Base-by-base conservation (phyloP, 345 rosid species). In the Eutrema heterophyllum region DNA sequence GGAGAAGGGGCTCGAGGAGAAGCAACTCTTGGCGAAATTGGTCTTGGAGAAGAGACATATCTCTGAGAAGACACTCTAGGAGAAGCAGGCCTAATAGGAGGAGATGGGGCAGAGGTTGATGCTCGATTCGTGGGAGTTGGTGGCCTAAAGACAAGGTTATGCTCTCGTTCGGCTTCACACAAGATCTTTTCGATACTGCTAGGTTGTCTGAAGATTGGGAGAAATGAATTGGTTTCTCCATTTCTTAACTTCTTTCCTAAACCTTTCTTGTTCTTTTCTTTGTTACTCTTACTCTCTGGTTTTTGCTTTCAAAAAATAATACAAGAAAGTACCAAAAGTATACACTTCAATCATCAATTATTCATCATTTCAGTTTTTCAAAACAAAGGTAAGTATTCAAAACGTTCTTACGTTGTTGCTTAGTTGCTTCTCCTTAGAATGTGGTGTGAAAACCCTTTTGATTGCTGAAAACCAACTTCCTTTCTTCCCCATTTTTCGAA, bases 401-500 rank as follows among this genome's bases (percentile, higher is more conserved):
- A 15, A 13, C 8, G 5, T 13, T 72, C 90, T 89, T 83, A 95
- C 97, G 78, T 81, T 83, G 76, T 61, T 81, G 65, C 30, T 69
- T 76, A 76, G 51, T 48, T 84, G 79, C 76, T 89, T 92, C 78
- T 89, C 92, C 81, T 88, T 88, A 66, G 97, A 81, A 72, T 84
- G 81, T 59, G 88, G 80, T 30, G 82, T 68, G 71, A 95, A 95
- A 71, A 84, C 90, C 76, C 85, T 90, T 81, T 95, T 95, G 76
- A 95, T 88, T 66, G 97, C 94, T 49, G 97, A 83, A 86, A 92
- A 86, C 99, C 99, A 95, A 64, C 89, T 86, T 62, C 97, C 92
- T 81, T 83, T 87, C 92, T 90, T 95, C 68, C 99, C 91, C 99
- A 95, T 94, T 73, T 78, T 77, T 73, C 80, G 26, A 83, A 84